Evolutionary conservation across 1,284 basidiomycete species (phyloP).

Genomic region (Leccinum solheimii): DNA sequence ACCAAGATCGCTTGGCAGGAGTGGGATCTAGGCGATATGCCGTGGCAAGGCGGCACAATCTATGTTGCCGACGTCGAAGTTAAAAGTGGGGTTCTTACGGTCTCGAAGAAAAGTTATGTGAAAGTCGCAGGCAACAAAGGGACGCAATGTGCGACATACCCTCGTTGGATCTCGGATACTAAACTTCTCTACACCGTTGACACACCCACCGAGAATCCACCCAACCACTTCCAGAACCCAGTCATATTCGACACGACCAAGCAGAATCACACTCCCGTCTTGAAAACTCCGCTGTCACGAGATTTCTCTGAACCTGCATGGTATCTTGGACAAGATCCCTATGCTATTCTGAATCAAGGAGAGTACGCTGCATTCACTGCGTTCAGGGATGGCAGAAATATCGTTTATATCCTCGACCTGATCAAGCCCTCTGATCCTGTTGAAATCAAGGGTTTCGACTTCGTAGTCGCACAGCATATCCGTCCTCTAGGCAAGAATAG

Average conservation of each 20-base stretch:
- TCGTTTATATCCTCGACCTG: conserved; percentile 51
- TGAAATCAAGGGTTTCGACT: conserved; percentile 40
- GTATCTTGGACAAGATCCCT: conserved; percentile 50
- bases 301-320: conserved; percentile 64
- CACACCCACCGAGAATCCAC: conserved; percentile 42
- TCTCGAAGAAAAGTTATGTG: neutral
- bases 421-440: conserved; percentile 25
- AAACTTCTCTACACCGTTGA: conserved; percentile 65
- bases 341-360: conserved; percentile 45
- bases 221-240: conserved; percentile 55
- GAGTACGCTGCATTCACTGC: conserved; percentile 46
- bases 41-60: conserved; percentile 71
- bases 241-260: conserved; percentile 44
- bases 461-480: conserved; percentile 45
- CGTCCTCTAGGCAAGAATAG: conserved; percentile 34
- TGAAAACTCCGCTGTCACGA: conserved; percentile 42
- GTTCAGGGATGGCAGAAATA: conserved; percentile 45
- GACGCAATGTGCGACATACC: conserved; percentile 49
- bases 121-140: conserved; percentile 47
- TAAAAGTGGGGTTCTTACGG: neutral
- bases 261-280: conserved; percentile 37
- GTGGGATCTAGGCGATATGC: conserved; percentile 79
- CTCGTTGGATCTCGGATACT: conserved; percentile 57
- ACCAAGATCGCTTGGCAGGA: conserved; percentile 64
- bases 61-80: conserved; percentile 47